Evolutionary conservation across 345 rosid species (phyloP), one percentile per base, ranked within the genome.

Genomic region (Cardamine resedifolia): DNA sequence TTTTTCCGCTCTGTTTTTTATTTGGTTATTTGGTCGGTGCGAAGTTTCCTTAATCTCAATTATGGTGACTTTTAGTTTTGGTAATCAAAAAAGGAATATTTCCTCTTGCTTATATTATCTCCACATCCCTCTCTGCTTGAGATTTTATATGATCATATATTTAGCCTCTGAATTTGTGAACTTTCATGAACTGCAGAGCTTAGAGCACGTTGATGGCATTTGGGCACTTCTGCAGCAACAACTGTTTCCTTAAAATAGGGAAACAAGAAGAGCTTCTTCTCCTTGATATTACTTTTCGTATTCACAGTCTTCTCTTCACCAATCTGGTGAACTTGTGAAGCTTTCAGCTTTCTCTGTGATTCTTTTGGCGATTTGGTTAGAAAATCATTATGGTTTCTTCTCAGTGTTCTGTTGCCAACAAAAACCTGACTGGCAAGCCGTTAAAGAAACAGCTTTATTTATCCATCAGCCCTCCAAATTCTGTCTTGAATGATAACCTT

Each of bases 161-260:
- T 64, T 51, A 5, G 27, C 2, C 16, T 48, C 33, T 58, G 0
- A 74, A 51, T 4, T 43, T 73, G 30, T 21, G 6, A 45, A 20
- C 11, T 34, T 23, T 23, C 10, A 45, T 71, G n/a, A 27, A 20
- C 71, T 77, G 70, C 91, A 94, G 98, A 83, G 79, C 85, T 76
- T 86, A 77, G 57, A 68, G 70, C 80, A 77, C 78, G 91, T 91
- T 87, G 83, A 91, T 91, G 98, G 78, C 85, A 74, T 85, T 86
- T 81, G 75, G 78, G 31, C 77, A 72, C 79, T 60, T 59, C 67
- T 79, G 90, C 81, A 76, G 71, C 83, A 82, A 76, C 78, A 28
- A 34, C 70, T 68, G 98, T 94, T 91, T 94, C 98, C 97, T 94
- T 95, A 77, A 70, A 77, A 6, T 85, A 66, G 88, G 96, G 90